Evolutionary conservation across 768 basidiomycete species (phyloP).

Genomic region (Lentinula edodes): DNA sequence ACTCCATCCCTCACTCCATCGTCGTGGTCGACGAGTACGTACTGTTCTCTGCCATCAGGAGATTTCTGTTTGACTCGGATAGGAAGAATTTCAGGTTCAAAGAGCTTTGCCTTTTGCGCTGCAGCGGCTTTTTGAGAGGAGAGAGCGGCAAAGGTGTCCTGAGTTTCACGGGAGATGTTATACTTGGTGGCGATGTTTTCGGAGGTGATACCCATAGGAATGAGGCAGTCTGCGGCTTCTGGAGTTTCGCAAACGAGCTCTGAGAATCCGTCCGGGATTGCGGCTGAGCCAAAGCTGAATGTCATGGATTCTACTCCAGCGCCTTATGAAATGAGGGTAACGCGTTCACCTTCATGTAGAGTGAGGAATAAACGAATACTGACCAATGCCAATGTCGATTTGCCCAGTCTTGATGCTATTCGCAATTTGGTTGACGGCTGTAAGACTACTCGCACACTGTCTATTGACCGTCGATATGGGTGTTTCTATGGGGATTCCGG

Average conservation of each 20-base stretch:
- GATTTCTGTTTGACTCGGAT: constrained; percentile 64
- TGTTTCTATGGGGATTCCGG: constrained; percentile 76
- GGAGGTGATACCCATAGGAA: constrained; percentile 91
- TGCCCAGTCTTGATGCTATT: constrained; percentile 73
- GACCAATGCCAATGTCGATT: constrained; percentile 81
- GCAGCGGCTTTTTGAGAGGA: constrained; percentile 82
- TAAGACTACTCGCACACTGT: constrained; percentile 85
- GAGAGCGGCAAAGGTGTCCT: constrained; percentile 80
- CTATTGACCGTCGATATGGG: constrained; percentile 82
- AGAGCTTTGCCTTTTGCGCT: constrained; percentile 77
- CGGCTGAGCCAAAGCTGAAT: constrained; percentile 57
- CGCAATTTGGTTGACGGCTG: constrained; percentile 77
- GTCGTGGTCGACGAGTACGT: constrained; percentile 67
- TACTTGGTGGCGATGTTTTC: constrained; percentile 85
- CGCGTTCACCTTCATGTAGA: background rate
- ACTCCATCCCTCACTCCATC: constrained; percentile 89
- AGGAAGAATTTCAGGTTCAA: constrained; percentile 83
- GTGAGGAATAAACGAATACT: background rate
- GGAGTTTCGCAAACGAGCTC: constrained; percentile 59
- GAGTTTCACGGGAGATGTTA: constrained; percentile 61
- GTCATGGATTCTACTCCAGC: constrained; percentile 93
- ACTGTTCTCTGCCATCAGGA: constrained; percentile 69
- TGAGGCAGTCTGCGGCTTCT: constrained; percentile 74
- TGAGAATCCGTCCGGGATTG: constrained; percentile 53
- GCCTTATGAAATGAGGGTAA: constrained; percentile 18